Base-by-base conservation (phyloP, 2,329 filamentous ascomycete species). In the Phialophora macrospora region DNA sequence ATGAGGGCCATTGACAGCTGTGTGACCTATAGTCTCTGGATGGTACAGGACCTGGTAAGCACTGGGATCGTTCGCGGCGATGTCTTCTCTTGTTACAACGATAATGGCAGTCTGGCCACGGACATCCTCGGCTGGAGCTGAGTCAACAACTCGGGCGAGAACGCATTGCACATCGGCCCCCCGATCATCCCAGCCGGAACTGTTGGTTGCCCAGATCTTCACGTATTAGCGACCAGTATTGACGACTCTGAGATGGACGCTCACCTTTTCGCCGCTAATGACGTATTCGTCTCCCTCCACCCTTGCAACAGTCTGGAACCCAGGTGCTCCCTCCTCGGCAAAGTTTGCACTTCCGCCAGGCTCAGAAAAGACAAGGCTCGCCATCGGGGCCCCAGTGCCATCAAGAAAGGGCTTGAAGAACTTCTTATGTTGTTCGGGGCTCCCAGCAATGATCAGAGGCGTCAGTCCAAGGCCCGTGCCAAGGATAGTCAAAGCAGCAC, bases 171-270 rank as follows among this genome's bases (percentile, higher is more conserved):
- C 74, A 49, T 85, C 82, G 1, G 83, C 81, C 9, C 84, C 84
- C 60, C 76, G 75, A 48, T 78, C 77, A 64, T 86, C 84, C 83
- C 83, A 86, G 14, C 84, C 84, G 0, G 77, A 80, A 59, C 77
- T 79, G 70, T 85, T 86, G 1, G 83, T 84, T 11, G 84, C 81
- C 84, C 84, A 86, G 46, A 84, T 75, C 80, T 82, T 61, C 11
- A 24, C 22, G 24, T 11, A 24, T 63, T 44, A 64, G 55, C 46
- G 12, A 49, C 22, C 22, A 28, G 1, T 24, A 22, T 30, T 46
- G 34, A 22, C 14, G 3, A 28, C 5, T 20, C 20, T 17, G 5
- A 24, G n/a, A 49, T 26, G 12, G 6, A 38, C 22, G 14, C 55
- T 49, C 48, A 80, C 79, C 79, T 86, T 85, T 68, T 86, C 84